phyloP scores from a whole-genome alignment of 2,329 filamentous ascomycete species.

The Cladobotryum mycophilum region DNA sequence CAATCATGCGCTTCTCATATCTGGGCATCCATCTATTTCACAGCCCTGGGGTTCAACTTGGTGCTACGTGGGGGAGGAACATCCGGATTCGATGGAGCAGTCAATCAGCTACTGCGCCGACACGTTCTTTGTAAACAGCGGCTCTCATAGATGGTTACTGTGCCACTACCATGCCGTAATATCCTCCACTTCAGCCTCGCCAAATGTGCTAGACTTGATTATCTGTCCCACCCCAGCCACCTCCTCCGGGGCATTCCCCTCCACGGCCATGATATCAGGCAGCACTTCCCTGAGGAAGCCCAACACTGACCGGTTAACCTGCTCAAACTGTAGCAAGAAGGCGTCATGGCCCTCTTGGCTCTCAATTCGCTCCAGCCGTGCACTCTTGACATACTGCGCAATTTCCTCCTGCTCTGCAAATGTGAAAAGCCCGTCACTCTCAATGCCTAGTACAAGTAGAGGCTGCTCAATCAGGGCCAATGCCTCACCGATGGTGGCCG shows the following conservation, averaged over 20 bases:
- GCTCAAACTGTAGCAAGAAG: conserved; percentile 93
- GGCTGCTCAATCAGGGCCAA: conserved; percentile 81
- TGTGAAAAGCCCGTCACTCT: conserved; percentile 92
- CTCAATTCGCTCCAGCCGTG: conserved; percentile 78
- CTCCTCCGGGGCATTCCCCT: conserved; percentile 43
- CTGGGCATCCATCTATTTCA: too few species aligned
- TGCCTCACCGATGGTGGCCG: conserved; percentile 63
- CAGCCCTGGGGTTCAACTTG: too few species aligned
- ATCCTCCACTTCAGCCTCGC: conserved; percentile 92
- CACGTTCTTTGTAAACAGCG: too few species aligned
- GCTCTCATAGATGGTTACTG: too few species aligned
- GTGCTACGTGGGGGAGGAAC: too few species aligned
- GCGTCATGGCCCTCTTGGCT: conserved; percentile 94
- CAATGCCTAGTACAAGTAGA: conserved; percentile 84
- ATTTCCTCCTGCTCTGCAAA: conserved; percentile 95
- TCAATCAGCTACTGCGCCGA: too few species aligned
- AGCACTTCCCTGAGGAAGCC: conserved; percentile 76
- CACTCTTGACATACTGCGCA: conserved; percentile 71
- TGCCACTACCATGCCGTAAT: conserved; percentile 81
- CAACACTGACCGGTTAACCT: conserved; percentile 84
- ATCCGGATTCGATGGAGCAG: too few species aligned
- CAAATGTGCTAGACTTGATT: conserved; percentile 86
- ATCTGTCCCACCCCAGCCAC: conserved; percentile 53
- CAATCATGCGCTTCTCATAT: too few species aligned
- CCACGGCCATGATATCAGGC: conserved; percentile 77